Percentiles rank a stretch among this genome's conserved stretches.
phyloP scores from a whole-genome alignment of 2,329 filamentous ascomycete genomes.

The Trichoderma arundinaceum region DNA sequence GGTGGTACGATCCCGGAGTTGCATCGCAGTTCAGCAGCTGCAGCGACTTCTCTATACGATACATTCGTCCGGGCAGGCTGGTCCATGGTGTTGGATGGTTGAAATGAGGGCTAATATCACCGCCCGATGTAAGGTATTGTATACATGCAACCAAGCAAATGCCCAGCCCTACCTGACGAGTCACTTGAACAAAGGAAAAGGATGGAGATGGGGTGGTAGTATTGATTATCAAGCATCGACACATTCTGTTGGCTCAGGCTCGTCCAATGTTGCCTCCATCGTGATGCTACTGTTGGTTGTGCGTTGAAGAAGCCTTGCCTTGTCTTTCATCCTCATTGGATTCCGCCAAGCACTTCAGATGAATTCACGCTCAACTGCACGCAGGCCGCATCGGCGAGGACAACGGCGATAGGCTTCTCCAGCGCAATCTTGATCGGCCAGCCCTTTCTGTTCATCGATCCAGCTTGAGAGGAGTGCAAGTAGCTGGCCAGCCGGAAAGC shows the following conservation, averaged over 20 bases:
- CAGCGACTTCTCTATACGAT: constrained; percentile 24
- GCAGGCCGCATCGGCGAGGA: constrained; percentile 71
- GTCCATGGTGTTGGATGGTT: constrained; percentile 16
- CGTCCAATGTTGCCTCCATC: constrained; percentile 15
- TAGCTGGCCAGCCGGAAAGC: constrained; percentile 54
- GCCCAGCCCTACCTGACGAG: constrained; percentile 14
- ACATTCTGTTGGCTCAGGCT: neutral
- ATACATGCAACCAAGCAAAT: neutral
- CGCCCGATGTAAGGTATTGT: neutral
- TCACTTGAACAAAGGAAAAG: constrained; percentile 11
- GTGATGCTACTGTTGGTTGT: constrained; percentile 7
- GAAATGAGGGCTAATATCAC: constrained; percentile 4
- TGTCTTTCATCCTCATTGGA: neutral
- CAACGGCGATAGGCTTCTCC: constrained; percentile 76
- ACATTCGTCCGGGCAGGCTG: constrained; percentile 18
- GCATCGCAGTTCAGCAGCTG: constrained; percentile 18
- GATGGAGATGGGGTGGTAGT: constrained; percentile 8
- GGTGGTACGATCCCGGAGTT: constrained; percentile 7
- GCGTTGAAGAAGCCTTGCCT: neutral
- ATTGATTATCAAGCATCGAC: constrained; percentile 25
- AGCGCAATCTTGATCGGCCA: constrained; percentile 65
- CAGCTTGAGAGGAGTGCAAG: constrained; percentile 40
- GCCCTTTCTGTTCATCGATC: constrained; percentile 37
- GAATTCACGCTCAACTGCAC: constrained; percentile 58
- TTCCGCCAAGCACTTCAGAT: constrained; percentile 35